Evolutionary conservation across 1,284 basidiomycete genomes (phyloP).

Genomic region (Salmacisia buchloeana): DNA sequence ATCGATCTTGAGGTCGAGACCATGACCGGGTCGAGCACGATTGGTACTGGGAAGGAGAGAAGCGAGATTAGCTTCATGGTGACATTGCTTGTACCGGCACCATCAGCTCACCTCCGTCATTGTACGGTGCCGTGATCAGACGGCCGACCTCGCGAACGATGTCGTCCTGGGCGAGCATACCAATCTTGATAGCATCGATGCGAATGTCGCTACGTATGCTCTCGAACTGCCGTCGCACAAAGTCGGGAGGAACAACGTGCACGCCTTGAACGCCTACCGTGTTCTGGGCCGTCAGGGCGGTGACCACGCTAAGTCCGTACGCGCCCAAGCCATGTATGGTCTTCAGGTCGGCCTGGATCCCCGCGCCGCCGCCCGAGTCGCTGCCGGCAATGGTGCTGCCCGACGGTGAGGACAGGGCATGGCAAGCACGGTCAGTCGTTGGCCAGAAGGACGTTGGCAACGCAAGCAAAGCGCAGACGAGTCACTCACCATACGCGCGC

Average conservation of each 20-base stretch:
- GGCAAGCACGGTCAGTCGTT: too few species aligned
- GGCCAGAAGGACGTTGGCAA: too few species aligned
- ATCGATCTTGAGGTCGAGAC: slow-evolving; percentile 85
- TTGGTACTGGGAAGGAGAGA: slow-evolving; percentile 13
- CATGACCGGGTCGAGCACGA: slow-evolving; percentile 65
- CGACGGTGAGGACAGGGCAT: too few species aligned
- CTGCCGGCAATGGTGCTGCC: slow-evolving; percentile 77
- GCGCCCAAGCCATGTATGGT: slow-evolving; percentile 66
- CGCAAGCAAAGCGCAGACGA: too few species aligned
- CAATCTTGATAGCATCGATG: slow-evolving; percentile 76
- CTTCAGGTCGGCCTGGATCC: slow-evolving; percentile 78
- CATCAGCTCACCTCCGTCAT: neutral
- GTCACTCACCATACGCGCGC: too few species aligned
- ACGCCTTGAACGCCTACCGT: slow-evolving; percentile 70
- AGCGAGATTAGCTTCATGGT: neutral
- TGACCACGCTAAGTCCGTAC: slow-evolving; percentile 81
- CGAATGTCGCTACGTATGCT: slow-evolving; percentile 72
- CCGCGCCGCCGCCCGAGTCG: slow-evolving; percentile 81
- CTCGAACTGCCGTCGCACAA: slow-evolving; percentile 58
- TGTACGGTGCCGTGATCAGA: slow-evolving; percentile 29
- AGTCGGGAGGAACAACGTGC: slow-evolving; percentile 42
- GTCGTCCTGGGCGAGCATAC: slow-evolving; percentile 64
- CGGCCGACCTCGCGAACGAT: slow-evolving; percentile 53
- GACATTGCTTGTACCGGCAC: neutral
- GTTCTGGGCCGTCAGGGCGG: slow-evolving; percentile 86